phyloP scores from a whole-genome alignment of 78 protist species.

The Fonticula alba region DNA sequence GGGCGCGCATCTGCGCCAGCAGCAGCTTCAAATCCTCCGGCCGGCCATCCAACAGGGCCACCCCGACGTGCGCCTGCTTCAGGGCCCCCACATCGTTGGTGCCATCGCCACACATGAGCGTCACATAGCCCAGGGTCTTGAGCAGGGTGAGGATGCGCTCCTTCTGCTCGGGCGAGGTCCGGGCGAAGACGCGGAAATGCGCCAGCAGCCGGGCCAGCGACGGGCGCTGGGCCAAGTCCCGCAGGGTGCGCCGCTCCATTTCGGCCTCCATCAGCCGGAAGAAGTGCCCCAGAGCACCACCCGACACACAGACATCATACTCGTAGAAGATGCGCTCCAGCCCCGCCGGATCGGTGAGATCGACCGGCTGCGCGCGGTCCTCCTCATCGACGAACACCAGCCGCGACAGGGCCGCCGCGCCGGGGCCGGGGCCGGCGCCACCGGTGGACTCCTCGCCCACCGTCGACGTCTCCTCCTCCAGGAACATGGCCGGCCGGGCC shows the following conservation, averaged over 20 bases:
- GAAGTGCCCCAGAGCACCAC: conserved; percentile 10
- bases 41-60: conserved; percentile 22
- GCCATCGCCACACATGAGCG: conserved; percentile 99
- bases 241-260: neutral
- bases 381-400: no score
- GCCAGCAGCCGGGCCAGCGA: conserved; percentile 4
- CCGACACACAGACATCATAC: conserved; percentile 31
- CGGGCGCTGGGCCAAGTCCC: neutral
- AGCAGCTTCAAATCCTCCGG: neutral
- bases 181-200: conserved; percentile 46
- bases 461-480: no score
- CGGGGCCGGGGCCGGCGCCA: no score
- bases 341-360: no score
- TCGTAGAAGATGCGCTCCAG: no score
- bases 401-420: no score
- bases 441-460: no score
- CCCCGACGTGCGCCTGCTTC: conserved; percentile 92
- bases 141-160: conserved; percentile 18
- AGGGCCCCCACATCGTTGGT: conserved; percentile 99
- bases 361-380: no score
- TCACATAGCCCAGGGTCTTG: conserved; percentile 27
- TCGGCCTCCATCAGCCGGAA: neutral
- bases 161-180: conserved; percentile 68
- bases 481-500: neutral
- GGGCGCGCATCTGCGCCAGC: neutral